Conservation (phyloP, 495 filamentous ascomycete species). For the Penicillium tannophilum region DNA sequence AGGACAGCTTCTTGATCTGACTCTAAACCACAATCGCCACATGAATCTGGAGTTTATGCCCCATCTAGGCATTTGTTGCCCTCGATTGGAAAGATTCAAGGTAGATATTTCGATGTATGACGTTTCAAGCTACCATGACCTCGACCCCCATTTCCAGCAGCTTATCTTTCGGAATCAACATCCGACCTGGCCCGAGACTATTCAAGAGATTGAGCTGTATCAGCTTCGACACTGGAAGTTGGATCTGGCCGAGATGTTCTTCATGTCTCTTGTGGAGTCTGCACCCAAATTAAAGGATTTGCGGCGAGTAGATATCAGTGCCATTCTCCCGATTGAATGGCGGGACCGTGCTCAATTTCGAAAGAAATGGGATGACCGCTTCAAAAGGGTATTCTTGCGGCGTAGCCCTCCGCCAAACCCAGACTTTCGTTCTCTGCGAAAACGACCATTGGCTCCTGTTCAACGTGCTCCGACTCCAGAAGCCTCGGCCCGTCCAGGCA, state of each 20-base stretch:
- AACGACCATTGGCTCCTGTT: slow-evolving; percentile 7
- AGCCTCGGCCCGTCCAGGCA: slow-evolving; percentile 10
- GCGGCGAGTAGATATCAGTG: slow-evolving; percentile 66
- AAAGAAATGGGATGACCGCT: slow-evolving; percentile 66
- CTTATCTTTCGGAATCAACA: slow-evolving; percentile 61
- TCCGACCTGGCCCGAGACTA: slow-evolving; percentile 72
- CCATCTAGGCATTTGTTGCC: slow-evolving; percentile 61
- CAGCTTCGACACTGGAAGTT: slow-evolving; percentile 72
- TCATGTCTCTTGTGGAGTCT: slow-evolving; percentile 70
- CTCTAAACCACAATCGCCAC: slow-evolving; percentile 73
- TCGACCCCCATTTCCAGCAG: slow-evolving; percentile 67
- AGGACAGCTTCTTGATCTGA: slow-evolving; percentile 59
- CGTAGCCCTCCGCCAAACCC: slow-evolving; percentile 53
- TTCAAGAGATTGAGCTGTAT: slow-evolving; percentile 70
- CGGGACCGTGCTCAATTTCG: slow-evolving; percentile 74
- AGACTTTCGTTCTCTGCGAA: slow-evolving; percentile 27
- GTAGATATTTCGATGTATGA: slow-evolving; percentile 74
- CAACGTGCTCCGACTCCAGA: not conserved
- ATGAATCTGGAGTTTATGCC: slow-evolving; percentile 73
- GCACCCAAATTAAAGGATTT: slow-evolving; percentile 64
- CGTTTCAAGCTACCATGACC: slow-evolving; percentile 60
- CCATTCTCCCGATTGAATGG: slow-evolving; percentile 75
- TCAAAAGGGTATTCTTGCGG: slow-evolving; percentile 67
- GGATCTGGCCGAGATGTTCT: slow-evolving; percentile 68
- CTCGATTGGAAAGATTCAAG: slow-evolving; percentile 64